Evolutionary conservation across 2,329 filamentous ascomycete species (phyloP), one percentile per base, ranked within the genome.

Genomic region (Colletotrichum incanum): DNA sequence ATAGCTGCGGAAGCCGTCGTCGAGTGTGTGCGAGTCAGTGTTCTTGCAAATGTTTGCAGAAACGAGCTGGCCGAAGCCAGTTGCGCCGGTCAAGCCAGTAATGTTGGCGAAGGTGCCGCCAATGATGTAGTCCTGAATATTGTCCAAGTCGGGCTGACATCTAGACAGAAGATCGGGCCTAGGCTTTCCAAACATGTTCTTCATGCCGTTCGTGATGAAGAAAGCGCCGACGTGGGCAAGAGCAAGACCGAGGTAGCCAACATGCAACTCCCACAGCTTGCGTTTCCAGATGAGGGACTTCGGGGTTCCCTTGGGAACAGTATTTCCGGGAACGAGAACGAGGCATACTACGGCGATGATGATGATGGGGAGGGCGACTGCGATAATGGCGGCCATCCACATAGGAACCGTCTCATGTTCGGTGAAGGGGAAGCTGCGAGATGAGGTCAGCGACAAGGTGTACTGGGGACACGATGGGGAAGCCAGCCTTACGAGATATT

Each of bases 201-300:
- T 98, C 87, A 97, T 91, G 62, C 93, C 93, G 76, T 94, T 91
- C 0, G 95, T 96, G 77, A 97, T 91, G 81, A 96, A 91, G 85
- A 93, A 97, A 5, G 93, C 89, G 2, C 90, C 86, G 2, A 92
- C 90, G 12, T 94, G 85, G 3, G 93, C 90, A 23, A 98, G 85
- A 0, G 87, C 93, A 3, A 98, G 87, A 0, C 95, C 95, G 77
- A 98, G 90, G 90, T 93, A 94, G 71, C 94, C 95, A 2, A 91
- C 91, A 79, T 98, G 94, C 80, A 94, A 91, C 81, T 98, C 95
- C 95, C 96, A 98, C 1, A 98, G 81, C 83, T 96, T 98, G 75
- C 94, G 89, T 79, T 89, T 90, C 91, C 94, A 95, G 55, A 95
- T 86, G 65, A 94, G 82, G 5, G 87, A 81, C 74, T 87, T 87